Base-by-base conservation (phyloP, 768 basidiomycete genomes). In the Kwoniella shandongensis region DNA sequence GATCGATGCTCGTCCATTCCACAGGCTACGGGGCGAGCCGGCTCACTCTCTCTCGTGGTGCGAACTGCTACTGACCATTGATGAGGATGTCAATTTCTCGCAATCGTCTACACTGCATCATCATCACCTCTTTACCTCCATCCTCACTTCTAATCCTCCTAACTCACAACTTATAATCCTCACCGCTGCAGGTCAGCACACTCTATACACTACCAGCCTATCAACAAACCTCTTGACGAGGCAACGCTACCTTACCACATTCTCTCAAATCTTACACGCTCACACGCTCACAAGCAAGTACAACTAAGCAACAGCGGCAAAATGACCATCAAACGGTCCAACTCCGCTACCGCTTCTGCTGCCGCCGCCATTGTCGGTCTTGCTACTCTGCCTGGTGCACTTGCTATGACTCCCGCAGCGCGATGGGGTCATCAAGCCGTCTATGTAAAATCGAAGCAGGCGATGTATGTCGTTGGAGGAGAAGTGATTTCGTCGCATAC, bases 361-460 rank as follows among this genome's bases (percentile, higher is more conserved):
- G 49, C 41, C 22, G 47, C 40, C 22, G 47, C 54, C 12, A 39
- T 50, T 7, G 44, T 25, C 10, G 17, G 47, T 25, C 35, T 42
- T 5, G 13, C 54, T 27, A 36, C 22, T 27, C 25, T 69, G 23
- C 65, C 65, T 26, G 26, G 53, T 4, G 57, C 52, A 2, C 18
- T 57, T 6, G 71, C 66, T 15, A 23, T 47, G n/a, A 61, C 62
- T 20, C 72, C 72, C 35, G 61, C 61, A 50, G 69, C 64, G 38
- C 60, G 75, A 65, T 76, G 73, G 73, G 75, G 73, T 39, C 73
- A 74, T 41, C 63, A 73, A 53, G 71, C 75, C 17, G 72, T 73
- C 18, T 75, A 72, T 56, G 69, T 73, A n/a, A 53, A 59, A 6
- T 57, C 62, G 1, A 55, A 69, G 38, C 51, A 69, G 40, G 62